These are phyloP conservation scores for Cryptococcus hybrid DNA, from an alignment of 1,284 basidiomycete genomes.

Conservation along the genomic window DNA sequence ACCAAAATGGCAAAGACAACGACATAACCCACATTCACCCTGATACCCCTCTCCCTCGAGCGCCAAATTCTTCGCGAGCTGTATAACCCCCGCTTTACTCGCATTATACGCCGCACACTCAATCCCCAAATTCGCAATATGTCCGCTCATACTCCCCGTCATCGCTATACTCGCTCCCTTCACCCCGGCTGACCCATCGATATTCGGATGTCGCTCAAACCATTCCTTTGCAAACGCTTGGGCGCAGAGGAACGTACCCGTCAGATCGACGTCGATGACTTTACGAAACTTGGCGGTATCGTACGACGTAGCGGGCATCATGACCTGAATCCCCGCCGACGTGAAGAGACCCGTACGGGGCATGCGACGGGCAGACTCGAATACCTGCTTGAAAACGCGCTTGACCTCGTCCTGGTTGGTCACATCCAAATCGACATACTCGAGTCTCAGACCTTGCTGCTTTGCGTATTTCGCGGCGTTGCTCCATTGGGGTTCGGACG, in stretches of 20 bases:
- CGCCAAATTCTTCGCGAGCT: constrained; percentile 64
- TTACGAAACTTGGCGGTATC: constrained; percentile 67
- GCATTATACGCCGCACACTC: constrained; percentile 47
- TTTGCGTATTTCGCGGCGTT: constrained; percentile 59
- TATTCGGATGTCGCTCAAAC: constrained; percentile 13
- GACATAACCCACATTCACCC: constrained; percentile 72
- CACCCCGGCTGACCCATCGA: constrained; percentile 55
- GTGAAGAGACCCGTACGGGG: constrained; percentile 55
- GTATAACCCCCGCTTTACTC: constrained; percentile 30
- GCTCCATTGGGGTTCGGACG: constrained; percentile 64
- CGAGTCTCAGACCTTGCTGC: constrained; percentile 55
- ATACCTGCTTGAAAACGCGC: constrained; percentile 60
- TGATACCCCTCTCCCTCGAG: constrained; percentile 79
- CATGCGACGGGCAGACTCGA: constrained; percentile 54
- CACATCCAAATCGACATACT: constrained; percentile 66
- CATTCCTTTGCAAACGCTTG: constrained; percentile 27
- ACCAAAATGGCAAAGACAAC: constrained; percentile 59
- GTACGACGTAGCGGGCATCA: constrained; percentile 66
- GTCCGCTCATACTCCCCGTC: constrained; percentile 83
- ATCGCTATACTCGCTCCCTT: constrained; percentile 75
- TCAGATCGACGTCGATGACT: constrained; percentile 69
- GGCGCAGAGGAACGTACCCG: constrained; percentile 24
- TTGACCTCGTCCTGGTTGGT: constrained; percentile 59
- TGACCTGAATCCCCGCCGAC: constrained; percentile 71
- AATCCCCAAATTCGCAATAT: constrained; percentile 63